Evolutionary conservation across 2,329 filamentous ascomycete species (phyloP).

Genomic region (Rasamsonia emersonii): DNA sequence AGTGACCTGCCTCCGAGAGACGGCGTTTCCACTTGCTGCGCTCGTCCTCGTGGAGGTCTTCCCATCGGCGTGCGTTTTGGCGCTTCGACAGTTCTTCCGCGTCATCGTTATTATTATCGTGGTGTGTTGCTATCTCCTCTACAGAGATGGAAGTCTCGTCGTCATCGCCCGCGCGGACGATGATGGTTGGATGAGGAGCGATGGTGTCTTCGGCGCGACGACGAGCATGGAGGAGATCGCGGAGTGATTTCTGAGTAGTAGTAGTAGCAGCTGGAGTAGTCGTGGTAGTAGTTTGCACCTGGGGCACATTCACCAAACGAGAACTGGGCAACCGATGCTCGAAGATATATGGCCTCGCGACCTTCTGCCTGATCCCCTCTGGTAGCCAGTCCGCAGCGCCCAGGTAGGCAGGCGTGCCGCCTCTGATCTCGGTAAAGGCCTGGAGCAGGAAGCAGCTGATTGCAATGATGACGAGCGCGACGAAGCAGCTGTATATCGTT

Average conservation of each 20-base stretch:
- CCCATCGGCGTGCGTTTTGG: slow-evolving; percentile 47
- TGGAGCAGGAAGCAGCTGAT: slow-evolving; percentile 56
- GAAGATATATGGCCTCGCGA: slow-evolving; percentile 35
- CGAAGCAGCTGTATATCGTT: slow-evolving; percentile 46
- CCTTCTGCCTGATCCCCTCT: slow-evolving; percentile 33
- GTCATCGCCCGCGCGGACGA: slow-evolving; percentile 15
- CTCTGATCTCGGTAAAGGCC: slow-evolving; percentile 53
- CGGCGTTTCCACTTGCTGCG: slow-evolving; percentile 60
- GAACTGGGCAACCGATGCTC: too few species aligned
- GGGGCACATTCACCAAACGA: slow-evolving; percentile 15
- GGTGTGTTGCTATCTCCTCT: background rate
- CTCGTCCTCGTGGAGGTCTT: slow-evolving; percentile 57
- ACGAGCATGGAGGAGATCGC: slow-evolving; percentile 20
- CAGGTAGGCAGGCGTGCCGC: slow-evolving; percentile 48
- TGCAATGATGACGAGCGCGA: slow-evolving; percentile 54
- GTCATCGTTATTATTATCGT: background rate
- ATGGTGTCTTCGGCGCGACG: slow-evolving; percentile 13
- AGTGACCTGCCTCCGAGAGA: slow-evolving; percentile 63
- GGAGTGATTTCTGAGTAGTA: slow-evolving; percentile 12
- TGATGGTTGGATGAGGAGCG: slow-evolving; percentile 13
- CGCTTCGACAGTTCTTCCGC: slow-evolving; percentile 5
- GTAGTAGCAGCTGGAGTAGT: slow-evolving; percentile 8
- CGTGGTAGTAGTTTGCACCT: slow-evolving; percentile 11
- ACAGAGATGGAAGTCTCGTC: slow-evolving; percentile 5
- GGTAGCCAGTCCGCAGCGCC: slow-evolving; percentile 51